Evolutionary conservation across 75 land plant species (phyloP).

Genomic region (Picea glauca): DNA sequence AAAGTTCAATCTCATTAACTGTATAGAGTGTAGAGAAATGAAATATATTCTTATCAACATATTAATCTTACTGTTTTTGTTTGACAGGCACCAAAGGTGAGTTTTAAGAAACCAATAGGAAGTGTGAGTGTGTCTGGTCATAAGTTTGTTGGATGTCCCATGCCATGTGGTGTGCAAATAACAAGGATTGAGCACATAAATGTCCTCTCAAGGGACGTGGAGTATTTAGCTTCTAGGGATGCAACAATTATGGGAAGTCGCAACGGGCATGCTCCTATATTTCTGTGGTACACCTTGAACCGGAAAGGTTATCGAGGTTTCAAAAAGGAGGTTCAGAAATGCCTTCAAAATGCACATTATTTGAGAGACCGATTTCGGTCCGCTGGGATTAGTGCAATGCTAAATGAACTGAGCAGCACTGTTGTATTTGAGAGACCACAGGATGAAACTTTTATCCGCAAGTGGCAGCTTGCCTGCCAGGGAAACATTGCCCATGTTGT

Average conservation of each 20-base stretch:
- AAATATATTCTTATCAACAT: not conserved
- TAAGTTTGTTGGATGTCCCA: conserved; percentile 97
- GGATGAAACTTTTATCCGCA: conserved; percentile 83
- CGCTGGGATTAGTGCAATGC: conserved; percentile 89
- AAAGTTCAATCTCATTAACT: too few species aligned
- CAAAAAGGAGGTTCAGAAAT: conserved; percentile 96
- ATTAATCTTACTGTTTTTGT: not conserved
- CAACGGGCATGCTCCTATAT: conserved; percentile 97
- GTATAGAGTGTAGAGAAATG: too few species aligned
- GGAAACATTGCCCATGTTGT: conserved; percentile 97
- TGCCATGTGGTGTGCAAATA: conserved; percentile 98
- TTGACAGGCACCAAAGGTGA: conserved; percentile 93
- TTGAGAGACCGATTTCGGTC: conserved; percentile 64
- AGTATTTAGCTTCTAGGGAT: conserved; percentile 95
- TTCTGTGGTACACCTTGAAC: conserved; percentile 97
- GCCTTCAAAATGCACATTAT: conserved; percentile 93
- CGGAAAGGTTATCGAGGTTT: conserved; percentile 94
- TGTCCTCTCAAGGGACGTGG: conserved; percentile 82
- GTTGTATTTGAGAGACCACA: conserved; percentile 96
- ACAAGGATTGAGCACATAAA: conserved; percentile 92
- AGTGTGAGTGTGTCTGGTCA: conserved; percentile 99
- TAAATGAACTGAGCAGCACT: conserved; percentile 98
- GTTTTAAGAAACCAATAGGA: conserved; percentile 94
- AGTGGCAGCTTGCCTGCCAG: conserved; percentile 97
- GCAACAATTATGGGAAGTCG: conserved; percentile 99